These are phyloP conservation scores for Talaromyces proteolyticus DNA, from an alignment of 495 filamentous ascomycete genomes.

Conservation along the genomic window DNA sequence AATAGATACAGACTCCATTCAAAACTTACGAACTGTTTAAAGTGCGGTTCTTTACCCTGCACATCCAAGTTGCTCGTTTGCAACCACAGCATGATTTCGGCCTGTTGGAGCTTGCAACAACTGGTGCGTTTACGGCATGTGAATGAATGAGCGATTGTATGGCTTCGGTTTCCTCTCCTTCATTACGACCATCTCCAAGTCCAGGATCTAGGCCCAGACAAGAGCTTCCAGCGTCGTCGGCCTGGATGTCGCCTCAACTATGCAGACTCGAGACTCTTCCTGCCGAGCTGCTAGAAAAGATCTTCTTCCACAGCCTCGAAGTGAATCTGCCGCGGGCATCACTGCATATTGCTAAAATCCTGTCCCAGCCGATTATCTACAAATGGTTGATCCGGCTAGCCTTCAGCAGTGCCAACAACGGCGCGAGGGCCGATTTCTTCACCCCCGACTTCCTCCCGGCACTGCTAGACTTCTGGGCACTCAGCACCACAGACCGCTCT, in stretches of 20 bases:
- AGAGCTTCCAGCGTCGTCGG: too few relatives aligned
- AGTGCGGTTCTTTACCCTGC: not conserved
- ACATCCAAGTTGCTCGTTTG: not conserved
- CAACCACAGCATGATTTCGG: not conserved
- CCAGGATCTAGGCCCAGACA: not conserved
- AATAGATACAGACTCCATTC: not conserved
- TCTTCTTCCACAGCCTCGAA: conserved; percentile 46
- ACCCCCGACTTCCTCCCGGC: conserved; percentile 31
- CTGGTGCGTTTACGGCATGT: not conserved
- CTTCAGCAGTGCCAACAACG: conserved; percentile 30
- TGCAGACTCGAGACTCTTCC: conserved; percentile 41
- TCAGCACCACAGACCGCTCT: conserved; percentile 16
- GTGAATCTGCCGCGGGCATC: conserved; percentile 45
- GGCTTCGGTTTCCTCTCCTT: not conserved
- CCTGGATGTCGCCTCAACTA: not conserved
- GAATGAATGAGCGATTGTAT: not conserved
- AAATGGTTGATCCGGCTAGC: conserved; percentile 38
- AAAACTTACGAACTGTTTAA: not conserved
- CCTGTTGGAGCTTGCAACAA: not conserved
- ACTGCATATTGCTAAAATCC: conserved; percentile 19
- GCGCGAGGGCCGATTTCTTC: conserved; percentile 24
- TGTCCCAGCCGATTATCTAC: conserved; percentile 31
- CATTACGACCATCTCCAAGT: not conserved
- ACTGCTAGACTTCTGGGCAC: conserved; percentile 24
- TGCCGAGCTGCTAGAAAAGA: conserved; percentile 44